Evolutionary conservation across 225 moss, liverwort and hornwort species (phyloP), one percentile per base, ranked within the genome.

Genomic region (Thuidium tamariscinum): DNA sequence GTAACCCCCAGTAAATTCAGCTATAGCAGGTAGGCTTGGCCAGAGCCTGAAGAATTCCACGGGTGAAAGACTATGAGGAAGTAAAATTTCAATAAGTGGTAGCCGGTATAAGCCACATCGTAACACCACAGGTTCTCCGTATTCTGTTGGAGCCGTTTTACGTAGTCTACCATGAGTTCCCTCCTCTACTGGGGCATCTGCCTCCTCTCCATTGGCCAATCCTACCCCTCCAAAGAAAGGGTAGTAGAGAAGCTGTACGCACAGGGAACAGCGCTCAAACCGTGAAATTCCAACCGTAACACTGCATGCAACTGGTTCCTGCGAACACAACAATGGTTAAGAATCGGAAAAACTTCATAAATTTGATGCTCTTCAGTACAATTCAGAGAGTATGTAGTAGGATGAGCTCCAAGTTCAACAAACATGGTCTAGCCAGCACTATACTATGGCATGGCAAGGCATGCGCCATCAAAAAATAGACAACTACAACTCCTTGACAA

Each of bases 1-100:
- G 90, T 95, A 99, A 68, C 96, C 97, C 57, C 97, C 98, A 23
- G 95, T 93, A 74, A 93, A 96, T 87, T 99, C 98, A 85, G 95
- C 93, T 87, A 97, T 96, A 30, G 97, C 95, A 71, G 98, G 98
- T 77, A 99, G 91, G 85, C 98, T 99, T 34, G 98, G 98, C 98
- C 98, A 99, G 88, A 97, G 95, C 85, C 97, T 93, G 89, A 99
- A 99, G 81, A 99, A 99, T 85, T 99, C 98, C 48, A 99, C 98
- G 63, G 98, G 97, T 62, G 98, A 99, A 80, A 94, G 95, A 86
- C 90, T 88, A 84, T 97, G 89, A n/a, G 98, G 97, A 80, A 99
- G 91, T 83, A 99, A 87, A 80, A 99, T 95, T 90, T 99, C 98
- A 90, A 95, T 97, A 39, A 99, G 94, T 86, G 98, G 98, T 85